Percentiles rank a stretch among this genome's conserved stretches.
These are phyloP conservation scores for Aspergillus pseudoglaucus DNA, from an alignment of 2,329 filamentous ascomycete genomes.

Conservation along the genomic window DNA sequence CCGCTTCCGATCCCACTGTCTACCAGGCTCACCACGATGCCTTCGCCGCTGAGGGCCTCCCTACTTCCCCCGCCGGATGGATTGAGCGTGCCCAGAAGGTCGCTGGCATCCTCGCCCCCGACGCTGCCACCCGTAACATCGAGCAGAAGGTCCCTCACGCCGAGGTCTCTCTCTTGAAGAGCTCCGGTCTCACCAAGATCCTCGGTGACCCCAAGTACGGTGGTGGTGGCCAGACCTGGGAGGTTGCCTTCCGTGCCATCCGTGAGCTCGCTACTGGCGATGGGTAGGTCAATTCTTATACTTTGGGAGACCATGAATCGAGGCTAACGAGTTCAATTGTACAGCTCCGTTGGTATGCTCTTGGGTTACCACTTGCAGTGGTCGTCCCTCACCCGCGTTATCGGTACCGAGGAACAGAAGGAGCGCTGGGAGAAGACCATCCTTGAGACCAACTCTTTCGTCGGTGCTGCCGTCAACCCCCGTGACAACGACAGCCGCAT, in stretches of 20 bases:
- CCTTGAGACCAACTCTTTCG: constrained; percentile 58
- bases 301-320: neutral
- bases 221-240: constrained; percentile 49
- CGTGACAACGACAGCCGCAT: constrained; percentile 57
- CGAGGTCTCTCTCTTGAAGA: constrained; percentile 48
- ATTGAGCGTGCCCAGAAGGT: constrained; percentile 45
- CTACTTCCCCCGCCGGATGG: constrained; percentile 41
- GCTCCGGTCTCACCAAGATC: constrained; percentile 45
- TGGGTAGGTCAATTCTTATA: constrained; percentile 37
- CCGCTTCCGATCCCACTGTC: constrained; percentile 31
- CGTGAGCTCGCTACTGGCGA: constrained; percentile 59
- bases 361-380: constrained; percentile 60
- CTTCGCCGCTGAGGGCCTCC: constrained; percentile 22
- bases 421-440: constrained; percentile 53
- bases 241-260: constrained; percentile 53
- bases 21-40: constrained; percentile 39
- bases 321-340: neutral
- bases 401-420: constrained; percentile 55
- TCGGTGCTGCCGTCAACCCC: constrained; percentile 58
- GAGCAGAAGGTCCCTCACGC: constrained; percentile 49
- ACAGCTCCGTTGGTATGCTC: constrained; percentile 56
- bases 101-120: constrained; percentile 41
- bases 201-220: constrained; percentile 47
- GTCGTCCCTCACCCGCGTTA: constrained; percentile 55
- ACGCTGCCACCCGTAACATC: constrained; percentile 43